phyloP scores from a whole-genome alignment of 495 filamentous ascomycete genomes.

The Aspergillus cavernicola region DNA sequence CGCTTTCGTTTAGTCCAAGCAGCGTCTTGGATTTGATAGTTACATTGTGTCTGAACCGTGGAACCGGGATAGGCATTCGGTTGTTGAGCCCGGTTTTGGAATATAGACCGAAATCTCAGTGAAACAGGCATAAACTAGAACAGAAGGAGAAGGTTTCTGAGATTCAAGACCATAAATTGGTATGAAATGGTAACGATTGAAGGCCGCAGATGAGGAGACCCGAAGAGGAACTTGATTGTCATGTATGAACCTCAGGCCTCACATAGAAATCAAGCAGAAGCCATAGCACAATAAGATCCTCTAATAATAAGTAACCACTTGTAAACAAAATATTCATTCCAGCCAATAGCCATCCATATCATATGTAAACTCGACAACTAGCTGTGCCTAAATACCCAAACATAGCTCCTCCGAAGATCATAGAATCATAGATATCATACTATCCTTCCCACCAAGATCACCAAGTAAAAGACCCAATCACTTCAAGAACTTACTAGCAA shows the following conservation, averaged over 20 bases:
- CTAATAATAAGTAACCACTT: no score
- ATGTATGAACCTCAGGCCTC: no score
- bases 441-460: no score
- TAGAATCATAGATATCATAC: not conserved
- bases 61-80: not conserved
- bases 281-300: no score
- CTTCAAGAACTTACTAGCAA: conserved; percentile 56
- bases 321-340: no score
- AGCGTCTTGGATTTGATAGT: not conserved
- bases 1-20: not conserved
- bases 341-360: no score
- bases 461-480: not conserved
- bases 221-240: no score
- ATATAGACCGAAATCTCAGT: not conserved
- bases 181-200: not conserved
- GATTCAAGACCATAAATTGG: not conserved
- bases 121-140: not conserved
- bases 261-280: no score
- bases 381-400: no score
- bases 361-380: no score
- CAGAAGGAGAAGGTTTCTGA: not conserved
- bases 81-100: no score
- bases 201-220: not conserved
- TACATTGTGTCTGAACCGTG: not conserved
- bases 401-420: no score